Evolutionary conservation across 768 basidiomycete genomes (phyloP), one percentile per base, ranked within the genome.

Genomic region (Mycena capillaripes): DNA sequence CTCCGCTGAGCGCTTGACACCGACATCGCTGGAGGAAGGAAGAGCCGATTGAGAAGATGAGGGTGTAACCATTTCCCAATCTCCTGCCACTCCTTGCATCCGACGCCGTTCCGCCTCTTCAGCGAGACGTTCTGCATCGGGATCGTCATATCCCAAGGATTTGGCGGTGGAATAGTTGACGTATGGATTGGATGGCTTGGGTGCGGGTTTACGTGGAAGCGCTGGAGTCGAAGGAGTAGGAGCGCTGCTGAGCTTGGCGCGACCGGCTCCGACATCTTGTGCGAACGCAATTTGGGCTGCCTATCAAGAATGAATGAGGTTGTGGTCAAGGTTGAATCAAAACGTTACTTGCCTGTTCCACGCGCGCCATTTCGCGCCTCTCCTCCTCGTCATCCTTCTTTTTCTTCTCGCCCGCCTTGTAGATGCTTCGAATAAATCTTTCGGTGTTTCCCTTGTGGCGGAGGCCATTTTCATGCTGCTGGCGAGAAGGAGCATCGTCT

Each of bases 401-500:
- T 71, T 90, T 91, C 84, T 94, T 95, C 82, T 95, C 95, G 2
- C 97, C 95, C 4, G 89, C 83, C 86, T 98, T 98, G 89, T 99
- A 99, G 50, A 99, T 88, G 44, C 94, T 91, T 27, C 97, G 87
- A 68, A 99, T 93, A 82, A 93, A 98, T 21, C 97, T 89, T 78
- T 99, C 97, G 69, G 93, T 90, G 80, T 95, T 98, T 53, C 97
- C 98, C 78, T 97, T 93, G 85, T 99, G 98, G 36, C 95, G 90
- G 53, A 98, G 84, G 48, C 98, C 98, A 74, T 90, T 94, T 82
- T 99, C 98, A 79, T 99, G 98, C 64, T 95, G 95, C 74, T 90
- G 87, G 61, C 95, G 89, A 1, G 97, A 98, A 71, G 98, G 94
- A 12, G 87, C 95, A 86, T 99, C 97, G 84, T 99, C 98, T 62